Evolutionary conservation across 169 alveolate genomes (phyloP).

Genomic region (Plasmodium berghei): DNA sequence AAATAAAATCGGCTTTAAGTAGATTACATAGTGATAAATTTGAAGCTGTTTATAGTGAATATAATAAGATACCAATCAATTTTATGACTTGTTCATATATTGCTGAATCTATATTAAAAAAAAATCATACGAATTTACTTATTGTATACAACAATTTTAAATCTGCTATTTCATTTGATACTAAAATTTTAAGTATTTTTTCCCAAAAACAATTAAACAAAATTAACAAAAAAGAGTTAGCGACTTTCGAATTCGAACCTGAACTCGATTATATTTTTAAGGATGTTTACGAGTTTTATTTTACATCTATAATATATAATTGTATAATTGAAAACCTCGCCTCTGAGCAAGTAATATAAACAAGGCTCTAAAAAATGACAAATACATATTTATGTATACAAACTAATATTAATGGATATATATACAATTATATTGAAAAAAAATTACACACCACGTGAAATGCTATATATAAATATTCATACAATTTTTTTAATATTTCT

Average conservation of each 20-base stretch:
- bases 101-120: slow-evolving; percentile 78
- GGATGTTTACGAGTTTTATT: slow-evolving; percentile 84
- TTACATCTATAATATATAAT: slow-evolving; percentile 83
- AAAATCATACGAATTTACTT: slow-evolving; percentile 82
- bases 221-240: slow-evolving; percentile 83
- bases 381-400: not conserved
- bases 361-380: not conserved
- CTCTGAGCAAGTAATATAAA: slow-evolving; percentile 79
- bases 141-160: slow-evolving; percentile 88
- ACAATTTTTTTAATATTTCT: not conserved
- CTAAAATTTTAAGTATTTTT: slow-evolving; percentile 81
- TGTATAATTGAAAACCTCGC: slow-evolving; percentile 85
- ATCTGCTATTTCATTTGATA: slow-evolving; percentile 90
- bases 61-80: slow-evolving; percentile 54
- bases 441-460: too few species aligned
- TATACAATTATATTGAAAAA: not conserved
- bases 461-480: not conserved
- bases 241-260: slow-evolving; percentile 85
- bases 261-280: slow-evolving; percentile 81
- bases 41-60: slow-evolving; percentile 73
- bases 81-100: slow-evolving; percentile 58
- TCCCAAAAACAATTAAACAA: slow-evolving; percentile 80
- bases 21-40: slow-evolving; percentile 80
- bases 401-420: not conserved
- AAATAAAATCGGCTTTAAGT: slow-evolving; percentile 80